phyloP scores from a whole-genome alignment of 2,329 filamentous ascomycete species.

The Myriangium duriaei region DNA sequence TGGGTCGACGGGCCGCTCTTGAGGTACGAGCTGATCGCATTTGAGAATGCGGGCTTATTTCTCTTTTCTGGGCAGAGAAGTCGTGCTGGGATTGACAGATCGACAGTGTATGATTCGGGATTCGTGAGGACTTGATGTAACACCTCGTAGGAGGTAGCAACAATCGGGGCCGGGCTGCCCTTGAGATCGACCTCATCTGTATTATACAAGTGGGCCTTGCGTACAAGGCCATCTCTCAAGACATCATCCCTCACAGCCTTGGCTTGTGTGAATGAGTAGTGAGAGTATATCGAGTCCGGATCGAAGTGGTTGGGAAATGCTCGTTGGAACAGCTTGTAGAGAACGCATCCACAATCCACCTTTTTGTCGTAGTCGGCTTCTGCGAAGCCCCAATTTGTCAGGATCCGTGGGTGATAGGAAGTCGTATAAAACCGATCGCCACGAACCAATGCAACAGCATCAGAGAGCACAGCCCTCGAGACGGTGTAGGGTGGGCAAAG shows the following conservation, averaged over 20 bases:
- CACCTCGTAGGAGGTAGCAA: slow-evolving; percentile 34
- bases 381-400: slow-evolving; percentile 34
- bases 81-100: slow-evolving; percentile 34
- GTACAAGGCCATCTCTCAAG: slow-evolving; percentile 29
- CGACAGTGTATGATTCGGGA: slow-evolving; percentile 33
- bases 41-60: slow-evolving; percentile 37
- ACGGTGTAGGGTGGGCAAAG: slow-evolving; percentile 42
- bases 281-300: slow-evolving; percentile 36
- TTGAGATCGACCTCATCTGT: not conserved
- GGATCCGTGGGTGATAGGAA: slow-evolving; percentile 22
- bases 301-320: slow-evolving; percentile 38
- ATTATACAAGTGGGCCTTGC: slow-evolving; percentile 15
- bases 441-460: slow-evolving; percentile 47
- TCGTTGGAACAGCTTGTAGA: slow-evolving; percentile 40
- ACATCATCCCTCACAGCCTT: slow-evolving; percentile 26
- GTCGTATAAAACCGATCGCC: slow-evolving; percentile 47
- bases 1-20: slow-evolving; percentile 1
- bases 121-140: slow-evolving; percentile 32
- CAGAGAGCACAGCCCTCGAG: slow-evolving; percentile 44
- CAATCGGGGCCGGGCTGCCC: slow-evolving; percentile 21
- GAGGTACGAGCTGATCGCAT: slow-evolving; percentile 19
- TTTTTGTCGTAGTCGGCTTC: slow-evolving; percentile 33
- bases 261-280: slow-evolving; percentile 38
- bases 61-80: slow-evolving; percentile 32
- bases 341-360: slow-evolving; percentile 37